phyloP scores from a whole-genome alignment of 2,329 filamentous ascomycete species.

The Cytospora piceicola region DNA sequence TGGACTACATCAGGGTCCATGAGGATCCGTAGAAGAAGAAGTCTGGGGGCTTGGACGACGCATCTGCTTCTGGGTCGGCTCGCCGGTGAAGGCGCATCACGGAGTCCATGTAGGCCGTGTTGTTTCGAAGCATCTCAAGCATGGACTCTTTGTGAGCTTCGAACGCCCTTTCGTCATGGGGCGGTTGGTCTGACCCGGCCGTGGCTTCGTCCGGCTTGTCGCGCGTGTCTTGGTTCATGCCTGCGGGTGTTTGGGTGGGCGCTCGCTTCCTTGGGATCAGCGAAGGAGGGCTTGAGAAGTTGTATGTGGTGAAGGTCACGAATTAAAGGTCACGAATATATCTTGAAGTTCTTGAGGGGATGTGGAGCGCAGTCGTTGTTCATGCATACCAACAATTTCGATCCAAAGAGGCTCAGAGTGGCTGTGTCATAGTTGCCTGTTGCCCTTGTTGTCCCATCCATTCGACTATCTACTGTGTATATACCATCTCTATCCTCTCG shows the following conservation, averaged over 20 bases:
- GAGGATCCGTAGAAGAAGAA: constrained; percentile 18
- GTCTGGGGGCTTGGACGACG: background rate
- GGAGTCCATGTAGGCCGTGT: constrained; percentile 3
- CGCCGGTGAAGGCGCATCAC: background rate
- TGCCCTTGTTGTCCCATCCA: background rate
- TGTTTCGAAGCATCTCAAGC: background rate
- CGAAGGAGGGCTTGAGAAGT: too few relatives aligned
- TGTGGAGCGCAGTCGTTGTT: too few relatives aligned
- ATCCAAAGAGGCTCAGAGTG: background rate
- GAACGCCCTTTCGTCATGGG: too few relatives aligned
- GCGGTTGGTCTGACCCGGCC: too few relatives aligned
- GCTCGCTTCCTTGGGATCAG: too few relatives aligned
- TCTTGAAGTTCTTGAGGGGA: too few relatives aligned
- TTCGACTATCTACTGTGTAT: background rate
- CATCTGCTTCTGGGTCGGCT: background rate
- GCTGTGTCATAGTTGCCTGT: background rate
- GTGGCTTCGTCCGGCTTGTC: too few relatives aligned
- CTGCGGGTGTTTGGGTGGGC: too few relatives aligned
- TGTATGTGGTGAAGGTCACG: too few relatives aligned
- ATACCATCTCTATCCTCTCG: background rate
- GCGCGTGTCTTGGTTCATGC: too few relatives aligned
- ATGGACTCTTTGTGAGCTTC: background rate
- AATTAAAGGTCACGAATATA: too few relatives aligned
- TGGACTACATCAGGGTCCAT: constrained; percentile 9
- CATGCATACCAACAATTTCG: too few relatives aligned